Percentiles rank a stretch among this genome's conserved stretches.
Conservation (phyloP, 2,329 filamentous ascomycete genomes). For the Aspergillus sclerotialis region DNA sequence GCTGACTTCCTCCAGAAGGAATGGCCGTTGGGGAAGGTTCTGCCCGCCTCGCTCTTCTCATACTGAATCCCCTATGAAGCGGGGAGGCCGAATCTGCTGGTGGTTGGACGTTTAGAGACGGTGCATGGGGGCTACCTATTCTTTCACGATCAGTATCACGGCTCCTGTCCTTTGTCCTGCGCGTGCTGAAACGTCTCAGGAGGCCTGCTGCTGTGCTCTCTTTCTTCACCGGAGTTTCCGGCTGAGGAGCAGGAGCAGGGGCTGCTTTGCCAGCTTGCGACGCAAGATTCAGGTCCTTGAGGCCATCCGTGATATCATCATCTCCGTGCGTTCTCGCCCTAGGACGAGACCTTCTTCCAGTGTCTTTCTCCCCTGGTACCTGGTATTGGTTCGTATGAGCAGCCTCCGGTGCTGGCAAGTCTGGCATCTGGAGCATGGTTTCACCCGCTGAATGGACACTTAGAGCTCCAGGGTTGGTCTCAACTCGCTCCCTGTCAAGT, state of each 20-base stretch:
- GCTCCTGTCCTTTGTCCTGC: conserved; percentile 58
- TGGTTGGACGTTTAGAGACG: conserved; percentile 73
- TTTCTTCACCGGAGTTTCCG: conserved; percentile 63
- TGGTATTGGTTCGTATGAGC: conserved; percentile 91
- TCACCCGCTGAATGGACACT: conserved; percentile 52
- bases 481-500: conserved; percentile 65
- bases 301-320: conserved; percentile 71
- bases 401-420: conserved; percentile 72
- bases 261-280: conserved; percentile 42
- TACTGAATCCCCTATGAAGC: conserved; percentile 82
- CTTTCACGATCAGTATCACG: conserved; percentile 38
- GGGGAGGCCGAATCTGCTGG: conserved; percentile 59
- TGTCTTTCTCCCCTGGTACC: conserved; percentile 80
- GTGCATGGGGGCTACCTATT: conserved; percentile 60
- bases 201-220: conserved; percentile 82
- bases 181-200: conserved; percentile 83
- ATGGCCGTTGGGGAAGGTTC: conserved; percentile 49
- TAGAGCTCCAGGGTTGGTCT: conserved; percentile 53
- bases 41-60: conserved; percentile 55
- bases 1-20: conserved; percentile 54
- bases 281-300: conserved; percentile 58
- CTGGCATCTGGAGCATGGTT: conserved; percentile 57
- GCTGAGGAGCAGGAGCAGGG: conserved; percentile 49
- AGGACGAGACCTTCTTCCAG: conserved; percentile 73
- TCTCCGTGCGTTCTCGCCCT: conserved; percentile 90